phyloP scores from a whole-genome alignment of 768 basidiomycete genomes.

The Lanmaoa pseudosensibilis region DNA sequence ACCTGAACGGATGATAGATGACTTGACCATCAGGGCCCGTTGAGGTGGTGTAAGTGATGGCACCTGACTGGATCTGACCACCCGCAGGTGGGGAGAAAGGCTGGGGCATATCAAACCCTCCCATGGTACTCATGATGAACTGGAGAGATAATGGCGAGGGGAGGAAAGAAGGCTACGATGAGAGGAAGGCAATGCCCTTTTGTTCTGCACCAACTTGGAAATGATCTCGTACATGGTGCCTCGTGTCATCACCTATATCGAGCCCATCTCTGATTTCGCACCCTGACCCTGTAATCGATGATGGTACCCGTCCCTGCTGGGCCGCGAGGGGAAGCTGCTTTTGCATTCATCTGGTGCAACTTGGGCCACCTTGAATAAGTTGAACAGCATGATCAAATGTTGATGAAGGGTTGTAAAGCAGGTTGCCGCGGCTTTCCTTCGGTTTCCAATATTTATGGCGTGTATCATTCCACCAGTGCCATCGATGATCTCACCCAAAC shows the following conservation, averaged over 20 bases:
- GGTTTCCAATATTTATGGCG: too few relatives aligned
- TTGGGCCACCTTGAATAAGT: neutral
- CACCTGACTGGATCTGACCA: constrained; percentile 59
- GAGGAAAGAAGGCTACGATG: constrained; percentile 11
- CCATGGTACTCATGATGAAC: constrained; percentile 21
- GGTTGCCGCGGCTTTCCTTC: neutral
- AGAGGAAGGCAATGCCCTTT: constrained; percentile 14
- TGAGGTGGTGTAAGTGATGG: constrained; percentile 72
- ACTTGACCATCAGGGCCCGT: constrained; percentile 59
- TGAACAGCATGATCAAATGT: neutral
- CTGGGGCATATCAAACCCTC: constrained; percentile 31
- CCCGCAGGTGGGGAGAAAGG: constrained; percentile 32
- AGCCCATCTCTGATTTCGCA: constrained; percentile 31
- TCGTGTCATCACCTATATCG: constrained; percentile 33
- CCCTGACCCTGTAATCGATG: constrained; percentile 13
- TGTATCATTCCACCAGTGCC: too few relatives aligned
- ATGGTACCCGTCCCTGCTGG: neutral
- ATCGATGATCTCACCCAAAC: neutral
- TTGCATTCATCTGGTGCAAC: too few relatives aligned
- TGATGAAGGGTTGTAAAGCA: neutral
- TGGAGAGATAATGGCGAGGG: constrained; percentile 10
- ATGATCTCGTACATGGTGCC: constrained; percentile 23
- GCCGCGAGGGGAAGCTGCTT: neutral
- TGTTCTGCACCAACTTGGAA: constrained; percentile 15
- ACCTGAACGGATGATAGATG: constrained; percentile 77